phyloP scores from a whole-genome alignment of 495 filamentous ascomycete species.

The Polyplosphaeria fusca region DNA sequence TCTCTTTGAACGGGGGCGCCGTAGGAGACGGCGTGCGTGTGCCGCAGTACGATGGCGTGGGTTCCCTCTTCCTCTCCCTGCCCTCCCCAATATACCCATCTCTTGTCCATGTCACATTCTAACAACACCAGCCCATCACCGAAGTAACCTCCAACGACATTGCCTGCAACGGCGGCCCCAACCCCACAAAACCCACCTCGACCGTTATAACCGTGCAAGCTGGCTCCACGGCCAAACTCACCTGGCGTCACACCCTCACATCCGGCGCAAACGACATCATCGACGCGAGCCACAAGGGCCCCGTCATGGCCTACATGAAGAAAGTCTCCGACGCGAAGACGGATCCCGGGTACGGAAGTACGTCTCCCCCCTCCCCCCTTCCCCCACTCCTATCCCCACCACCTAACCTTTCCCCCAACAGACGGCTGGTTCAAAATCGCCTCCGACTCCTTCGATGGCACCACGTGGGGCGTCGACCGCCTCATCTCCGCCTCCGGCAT shows the following conservation, averaged over 20 bases:
- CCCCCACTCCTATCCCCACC: not conserved
- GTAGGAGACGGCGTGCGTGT: conserved; percentile 49
- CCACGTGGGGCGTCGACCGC: conserved; percentile 54
- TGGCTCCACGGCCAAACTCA: conserved; percentile 46
- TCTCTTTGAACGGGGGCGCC: conserved; percentile 49
- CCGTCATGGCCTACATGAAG: conserved; percentile 31
- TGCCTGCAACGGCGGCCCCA: conserved; percentile 43
- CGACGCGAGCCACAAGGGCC: conserved; percentile 50
- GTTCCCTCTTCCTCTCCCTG: conserved; percentile 1
- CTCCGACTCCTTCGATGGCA: conserved; percentile 35
- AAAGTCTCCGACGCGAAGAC: conserved; percentile 21
- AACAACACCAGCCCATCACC: conserved; percentile 41
- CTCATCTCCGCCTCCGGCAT: conserved; percentile 46
- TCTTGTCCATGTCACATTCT: not conserved
- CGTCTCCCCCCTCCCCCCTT: not conserved
- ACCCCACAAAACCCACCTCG: conserved; percentile 18
- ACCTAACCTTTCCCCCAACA: not conserved
- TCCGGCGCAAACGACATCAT: conserved; percentile 48
- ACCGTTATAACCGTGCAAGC: conserved; percentile 45
- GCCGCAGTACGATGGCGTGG: conserved; percentile 50
- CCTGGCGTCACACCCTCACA: conserved; percentile 51
- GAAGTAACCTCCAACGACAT: conserved; percentile 46
- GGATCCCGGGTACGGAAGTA: conserved; percentile 16
- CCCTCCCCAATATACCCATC: not conserved
- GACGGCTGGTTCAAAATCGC: conserved; percentile 28